These are phyloP conservation scores for Paspalum notatum DNA, from an alignment of 176 grass and related monocot genomes.

Conservation along the genomic window DNA sequence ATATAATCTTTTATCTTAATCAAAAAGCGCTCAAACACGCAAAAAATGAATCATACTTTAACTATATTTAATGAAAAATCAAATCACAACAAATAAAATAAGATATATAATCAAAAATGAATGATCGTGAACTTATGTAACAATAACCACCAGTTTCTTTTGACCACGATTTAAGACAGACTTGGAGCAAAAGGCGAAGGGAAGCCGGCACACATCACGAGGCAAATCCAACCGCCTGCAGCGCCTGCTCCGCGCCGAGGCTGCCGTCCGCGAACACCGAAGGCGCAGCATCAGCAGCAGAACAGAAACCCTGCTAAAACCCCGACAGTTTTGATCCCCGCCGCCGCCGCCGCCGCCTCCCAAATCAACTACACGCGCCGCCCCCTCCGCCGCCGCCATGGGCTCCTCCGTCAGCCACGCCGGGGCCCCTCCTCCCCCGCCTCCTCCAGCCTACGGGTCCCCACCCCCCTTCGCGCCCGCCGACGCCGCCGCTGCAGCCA, in stretches of 20 bases:
- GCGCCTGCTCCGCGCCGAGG: background rate
- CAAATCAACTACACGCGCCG: too few relatives aligned
- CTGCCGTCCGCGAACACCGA: background rate
- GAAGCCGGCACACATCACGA: background rate
- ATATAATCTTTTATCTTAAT: too few relatives aligned
- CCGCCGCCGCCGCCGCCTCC: too few relatives aligned
- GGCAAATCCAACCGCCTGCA: background rate
- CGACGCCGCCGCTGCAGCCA: background rate
- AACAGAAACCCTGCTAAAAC: slow-evolving; percentile 57
- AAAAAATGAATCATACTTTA: too few relatives aligned
- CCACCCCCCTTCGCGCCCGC: background rate
- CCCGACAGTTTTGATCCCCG: slow-evolving; percentile 14
- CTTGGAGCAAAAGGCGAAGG: too few relatives aligned
- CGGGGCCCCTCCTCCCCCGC: slow-evolving; percentile 13
- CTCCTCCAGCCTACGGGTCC: background rate
- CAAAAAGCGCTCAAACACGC: too few relatives aligned
- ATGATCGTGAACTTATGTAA: too few relatives aligned
- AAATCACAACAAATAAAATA: too few relatives aligned
- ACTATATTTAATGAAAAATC: too few relatives aligned
- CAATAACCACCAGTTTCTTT: too few relatives aligned
- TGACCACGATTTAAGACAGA: too few relatives aligned
- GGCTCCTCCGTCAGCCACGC: slow-evolving; percentile 45
- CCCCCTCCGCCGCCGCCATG: slow-evolving; percentile 39
- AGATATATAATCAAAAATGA: too few relatives aligned
- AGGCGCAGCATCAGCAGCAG: background rate